Evolutionary conservation across 805 yeast genomes (phyloP).

Genomic region (Yamadazyma paraphyllophila): DNA sequence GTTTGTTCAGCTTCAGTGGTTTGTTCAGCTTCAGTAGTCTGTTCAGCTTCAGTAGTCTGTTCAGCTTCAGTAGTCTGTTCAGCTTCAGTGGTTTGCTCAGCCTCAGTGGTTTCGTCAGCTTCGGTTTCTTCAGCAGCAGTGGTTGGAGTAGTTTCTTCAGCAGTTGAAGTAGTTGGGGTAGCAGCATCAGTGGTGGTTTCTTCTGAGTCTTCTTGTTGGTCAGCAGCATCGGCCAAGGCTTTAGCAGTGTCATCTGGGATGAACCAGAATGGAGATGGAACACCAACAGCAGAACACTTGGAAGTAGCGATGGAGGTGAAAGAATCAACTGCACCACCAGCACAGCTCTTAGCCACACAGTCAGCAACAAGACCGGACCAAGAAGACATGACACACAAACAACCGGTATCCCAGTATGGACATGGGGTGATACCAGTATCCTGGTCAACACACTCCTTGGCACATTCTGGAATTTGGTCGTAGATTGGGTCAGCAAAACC

Average conservation of each 20-base stretch:
- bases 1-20: slow-evolving; percentile 9
- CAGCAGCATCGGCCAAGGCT: slow-evolving; percentile 16
- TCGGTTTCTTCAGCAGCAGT: slow-evolving; percentile 7
- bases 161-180: slow-evolving; percentile 5
- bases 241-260: slow-evolving; percentile 25
- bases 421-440: slow-evolving; percentile 39
- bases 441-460: slow-evolving; percentile 30
- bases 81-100: slow-evolving; percentile 8
- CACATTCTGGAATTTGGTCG: slow-evolving; percentile 35
- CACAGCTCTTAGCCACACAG: slow-evolving; percentile 39
- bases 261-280: slow-evolving; percentile 22
- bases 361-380: slow-evolving; percentile 33
- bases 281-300: slow-evolving; percentile 25
- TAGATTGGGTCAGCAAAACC: slow-evolving; percentile 42
- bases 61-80: slow-evolving; percentile 9
- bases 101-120: slow-evolving; percentile 3
- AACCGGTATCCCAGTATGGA: slow-evolving; percentile 48
- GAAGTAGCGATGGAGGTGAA: slow-evolving; percentile 32
- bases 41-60: slow-evolving; percentile 5
- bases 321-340: slow-evolving; percentile 27
- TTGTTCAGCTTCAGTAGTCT: slow-evolving; percentile 4
- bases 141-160: slow-evolving; percentile 6
- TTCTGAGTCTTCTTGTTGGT: slow-evolving; percentile 20
- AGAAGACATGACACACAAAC: slow-evolving; percentile 42
- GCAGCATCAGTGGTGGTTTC: slow-evolving; percentile 10